Conservation (phyloP, 2,329 filamentous ascomycete genomes). For the Alternaria gansuensis region DNA sequence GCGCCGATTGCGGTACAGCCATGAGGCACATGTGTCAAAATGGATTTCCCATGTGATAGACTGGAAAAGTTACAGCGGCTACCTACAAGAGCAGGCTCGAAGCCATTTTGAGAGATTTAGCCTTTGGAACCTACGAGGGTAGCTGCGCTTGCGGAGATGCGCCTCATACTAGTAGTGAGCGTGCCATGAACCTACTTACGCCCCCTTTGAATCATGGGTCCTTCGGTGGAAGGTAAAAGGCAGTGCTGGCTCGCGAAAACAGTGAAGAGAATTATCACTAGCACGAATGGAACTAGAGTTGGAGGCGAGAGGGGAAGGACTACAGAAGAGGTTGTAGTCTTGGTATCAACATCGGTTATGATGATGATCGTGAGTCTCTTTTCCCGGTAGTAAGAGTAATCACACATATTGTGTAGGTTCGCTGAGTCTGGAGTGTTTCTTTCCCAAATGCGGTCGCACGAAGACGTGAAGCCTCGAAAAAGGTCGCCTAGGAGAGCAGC, state of each 20-base stretch:
- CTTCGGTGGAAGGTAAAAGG: neutral
- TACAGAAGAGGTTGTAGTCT: constrained; percentile 1
- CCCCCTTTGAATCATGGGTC: neutral
- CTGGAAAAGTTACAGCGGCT: neutral
- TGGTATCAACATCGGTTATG: neutral
- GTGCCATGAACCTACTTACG: neutral
- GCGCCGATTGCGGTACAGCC: neutral
- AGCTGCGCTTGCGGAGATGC: neutral
- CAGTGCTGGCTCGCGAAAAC: neutral
- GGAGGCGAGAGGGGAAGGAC: neutral
- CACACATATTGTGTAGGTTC: neutral
- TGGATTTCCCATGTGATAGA: constrained; percentile 2
- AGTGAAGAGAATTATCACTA: neutral
- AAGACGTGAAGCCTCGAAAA: neutral
- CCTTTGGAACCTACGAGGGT: neutral
- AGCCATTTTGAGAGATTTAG: neutral
- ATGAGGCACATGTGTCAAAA: neutral
- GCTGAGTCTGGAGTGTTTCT: neutral
- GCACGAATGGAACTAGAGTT: neutral
- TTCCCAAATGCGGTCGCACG: neutral
- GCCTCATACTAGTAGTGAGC: neutral
- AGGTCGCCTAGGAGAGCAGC: neutral
- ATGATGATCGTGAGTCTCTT: neutral
- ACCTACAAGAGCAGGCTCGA: neutral
- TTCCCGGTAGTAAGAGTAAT: neutral